Evolutionary conservation across 164 flowering plant genomes (phyloP).

Genomic region (Dillenia suffruticosa): DNA sequence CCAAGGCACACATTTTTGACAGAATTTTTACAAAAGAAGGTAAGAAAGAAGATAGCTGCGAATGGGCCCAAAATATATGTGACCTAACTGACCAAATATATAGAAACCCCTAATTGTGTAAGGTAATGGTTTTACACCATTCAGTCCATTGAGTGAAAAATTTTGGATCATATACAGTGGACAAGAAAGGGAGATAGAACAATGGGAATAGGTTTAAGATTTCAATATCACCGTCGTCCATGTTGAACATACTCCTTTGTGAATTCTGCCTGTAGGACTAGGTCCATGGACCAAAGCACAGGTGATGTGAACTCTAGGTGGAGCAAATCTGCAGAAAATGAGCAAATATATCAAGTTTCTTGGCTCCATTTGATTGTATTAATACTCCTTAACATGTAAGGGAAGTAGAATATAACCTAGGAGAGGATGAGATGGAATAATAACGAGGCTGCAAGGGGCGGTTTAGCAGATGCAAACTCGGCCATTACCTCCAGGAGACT

Average conservation of each 20-base stretch:
- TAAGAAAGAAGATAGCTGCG: too few species aligned
- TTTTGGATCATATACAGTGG: too few species aligned
- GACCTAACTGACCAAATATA: too few species aligned
- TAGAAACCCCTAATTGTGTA: too few species aligned
- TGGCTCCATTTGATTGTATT: not conserved
- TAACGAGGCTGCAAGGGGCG: slow-evolving; percentile 92
- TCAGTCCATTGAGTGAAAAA: too few species aligned
- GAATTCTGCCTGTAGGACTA: slow-evolving; percentile 86
- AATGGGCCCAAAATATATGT: too few species aligned
- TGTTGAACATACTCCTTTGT: slow-evolving; percentile 86
- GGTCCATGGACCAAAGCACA: slow-evolving; percentile 81
- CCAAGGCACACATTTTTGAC: too few species aligned
- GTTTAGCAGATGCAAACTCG: slow-evolving; percentile 90
- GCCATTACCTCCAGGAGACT: slow-evolving; percentile 91
- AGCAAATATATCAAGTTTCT: not conserved
- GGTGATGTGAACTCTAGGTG: slow-evolving; percentile 74
- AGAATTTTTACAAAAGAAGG: too few species aligned
- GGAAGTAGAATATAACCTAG: slow-evolving; percentile 39
- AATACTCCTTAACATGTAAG: not conserved
- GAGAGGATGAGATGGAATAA: slow-evolving; percentile 95
- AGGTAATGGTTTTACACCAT: too few species aligned
- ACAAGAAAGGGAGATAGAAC: not conserved
- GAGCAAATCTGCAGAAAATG: slow-evolving; percentile 42
- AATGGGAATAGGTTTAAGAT: too few species aligned
- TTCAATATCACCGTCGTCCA: slow-evolving; percentile 82